A percentile compares a stretch with the other conserved stretches of the same genome.
Evolutionary conservation across 148 eudicot species (phyloP).

Genomic region (Rhododendron molle): DNA sequence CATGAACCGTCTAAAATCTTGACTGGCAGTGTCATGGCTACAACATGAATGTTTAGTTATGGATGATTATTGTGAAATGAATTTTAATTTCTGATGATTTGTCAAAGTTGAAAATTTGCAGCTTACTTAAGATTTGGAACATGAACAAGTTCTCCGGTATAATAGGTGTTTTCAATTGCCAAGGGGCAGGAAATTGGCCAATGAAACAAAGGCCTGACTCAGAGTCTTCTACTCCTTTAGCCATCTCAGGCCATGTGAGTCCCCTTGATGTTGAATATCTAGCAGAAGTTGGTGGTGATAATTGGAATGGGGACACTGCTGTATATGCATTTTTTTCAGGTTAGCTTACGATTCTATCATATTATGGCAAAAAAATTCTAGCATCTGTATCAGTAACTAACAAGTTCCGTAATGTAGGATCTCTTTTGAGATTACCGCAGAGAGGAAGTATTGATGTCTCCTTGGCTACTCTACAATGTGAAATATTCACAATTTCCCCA

Average conservation of each 20-base stretch:
- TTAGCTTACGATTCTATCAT: conserved; percentile 7
- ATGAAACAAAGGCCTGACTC: conserved; percentile 18
- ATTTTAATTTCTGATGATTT: neutral
- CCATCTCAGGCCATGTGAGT: conserved; percentile 29
- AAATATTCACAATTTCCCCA: conserved; percentile 47
- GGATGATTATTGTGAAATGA: neutral
- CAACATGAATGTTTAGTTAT: neutral
- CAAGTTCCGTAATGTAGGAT: conserved; percentile 20
- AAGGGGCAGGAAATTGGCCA: conserved; percentile 40
- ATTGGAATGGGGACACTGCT: conserved; percentile 41
- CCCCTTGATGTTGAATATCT: conserved; percentile 45
- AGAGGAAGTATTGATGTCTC: conserved; percentile 30
- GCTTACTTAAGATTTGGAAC: conserved; percentile 10
- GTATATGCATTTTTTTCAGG: conserved; percentile 42
- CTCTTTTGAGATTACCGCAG: conserved; percentile 27
- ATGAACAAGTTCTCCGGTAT: neutral
- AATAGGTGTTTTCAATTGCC: conserved; percentile 6
- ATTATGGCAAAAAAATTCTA: neutral
- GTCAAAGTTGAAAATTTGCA: neutral
- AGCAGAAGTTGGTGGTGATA: conserved; percentile 29
- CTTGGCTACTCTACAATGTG: conserved; percentile 33
- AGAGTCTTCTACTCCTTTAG: conserved; percentile 8
- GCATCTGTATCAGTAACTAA: neutral
- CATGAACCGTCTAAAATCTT: neutral
- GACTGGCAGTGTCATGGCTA: neutral